Percentiles rank a stretch among this genome's conserved stretches.
Evolutionary conservation across 352 stramenopile species (phyloP).

Genomic region (Globisporangium iwayamae): DNA sequence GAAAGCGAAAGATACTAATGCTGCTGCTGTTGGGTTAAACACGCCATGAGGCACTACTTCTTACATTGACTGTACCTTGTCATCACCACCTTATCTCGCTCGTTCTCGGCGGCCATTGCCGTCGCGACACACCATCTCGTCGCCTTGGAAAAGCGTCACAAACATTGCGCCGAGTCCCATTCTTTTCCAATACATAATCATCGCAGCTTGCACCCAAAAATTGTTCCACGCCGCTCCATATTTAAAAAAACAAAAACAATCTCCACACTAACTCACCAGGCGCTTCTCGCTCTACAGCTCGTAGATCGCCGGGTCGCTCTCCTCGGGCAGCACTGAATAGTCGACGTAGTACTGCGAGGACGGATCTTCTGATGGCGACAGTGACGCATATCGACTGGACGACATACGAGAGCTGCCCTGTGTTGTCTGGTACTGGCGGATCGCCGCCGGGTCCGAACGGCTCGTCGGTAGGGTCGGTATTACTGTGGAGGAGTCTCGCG

Average conservation of each 20-base stretch:
- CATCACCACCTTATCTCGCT: too few species aligned
- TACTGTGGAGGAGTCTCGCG: background rate
- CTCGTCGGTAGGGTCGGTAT: conserved; percentile 10
- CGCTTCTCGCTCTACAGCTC: conserved; percentile 12
- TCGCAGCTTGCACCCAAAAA: background rate
- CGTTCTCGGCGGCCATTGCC: too few species aligned
- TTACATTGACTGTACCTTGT: too few species aligned
- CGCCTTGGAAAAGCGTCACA: background rate
- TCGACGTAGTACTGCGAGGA: conserved; percentile 12
- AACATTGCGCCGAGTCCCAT: too few species aligned
- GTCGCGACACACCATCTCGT: too few species aligned
- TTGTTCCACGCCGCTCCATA: background rate
- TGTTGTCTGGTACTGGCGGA: conserved; percentile 13
- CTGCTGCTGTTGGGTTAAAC: too few species aligned
- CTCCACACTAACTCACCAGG: background rate
- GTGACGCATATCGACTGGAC: background rate
- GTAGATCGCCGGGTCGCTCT: conserved; percentile 10
- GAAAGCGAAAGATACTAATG: too few species aligned
- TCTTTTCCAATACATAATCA: background rate
- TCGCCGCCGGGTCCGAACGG: conserved; percentile 13
- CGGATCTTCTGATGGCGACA: background rate
- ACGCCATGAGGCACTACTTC: too few species aligned
- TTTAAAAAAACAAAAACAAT: too few species aligned
- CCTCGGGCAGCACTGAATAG: background rate
- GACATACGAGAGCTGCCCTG: background rate